Evolutionary conservation across 1,284 basidiomycete species (phyloP), one percentile per base, ranked within the genome.

Genomic region (Ustilago nuda): DNA sequence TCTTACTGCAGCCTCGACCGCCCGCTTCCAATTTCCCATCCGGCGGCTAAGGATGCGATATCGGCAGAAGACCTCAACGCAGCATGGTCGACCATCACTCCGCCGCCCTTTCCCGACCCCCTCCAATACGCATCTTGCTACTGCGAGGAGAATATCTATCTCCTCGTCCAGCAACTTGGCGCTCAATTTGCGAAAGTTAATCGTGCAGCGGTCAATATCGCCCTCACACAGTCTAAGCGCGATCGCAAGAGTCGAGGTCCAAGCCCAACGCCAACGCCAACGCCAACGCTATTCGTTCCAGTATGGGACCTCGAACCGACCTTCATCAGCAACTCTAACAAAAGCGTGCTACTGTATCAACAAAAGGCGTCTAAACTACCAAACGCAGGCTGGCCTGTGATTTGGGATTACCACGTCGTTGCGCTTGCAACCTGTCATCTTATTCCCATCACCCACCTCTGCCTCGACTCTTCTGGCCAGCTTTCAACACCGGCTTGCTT

Each of bases 361-460:
- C 81, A 82, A 37, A 19, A 59, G 0, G 78, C 78, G 4, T 68
- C 68, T 4, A 59, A 57, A 12, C 53, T 69, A 11, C 55, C 66
- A 7, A 43, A 41, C 13, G 55, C 58, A 0, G 76, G 69, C 2
- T 69, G 41, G 36, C 66, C 69, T 0, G 81, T 82, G 13, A 57
- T 82, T 0, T 82, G 81, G 81, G 81, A 82, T 50, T 82, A 82
- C 32, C 80, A 82, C 48, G 80, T 82, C 35, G 54, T 82, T 4
- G 64, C 68, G 1, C 23, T 63, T 2, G 75, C 66, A 6, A 78
- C 71, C 2, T 72, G 64, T 45, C 52, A 57, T 11, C 59, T 68
- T 17, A 11, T 71, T 3, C 61, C 68, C 1, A 43, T 61, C 4
- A 0, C 13, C 3, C 51, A 48, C 1, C 54, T 63, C 7, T 9